These are phyloP conservation scores for Cercospora canescens DNA, from an alignment of 2,329 filamentous ascomycete species.

Conservation along the genomic window DNA sequence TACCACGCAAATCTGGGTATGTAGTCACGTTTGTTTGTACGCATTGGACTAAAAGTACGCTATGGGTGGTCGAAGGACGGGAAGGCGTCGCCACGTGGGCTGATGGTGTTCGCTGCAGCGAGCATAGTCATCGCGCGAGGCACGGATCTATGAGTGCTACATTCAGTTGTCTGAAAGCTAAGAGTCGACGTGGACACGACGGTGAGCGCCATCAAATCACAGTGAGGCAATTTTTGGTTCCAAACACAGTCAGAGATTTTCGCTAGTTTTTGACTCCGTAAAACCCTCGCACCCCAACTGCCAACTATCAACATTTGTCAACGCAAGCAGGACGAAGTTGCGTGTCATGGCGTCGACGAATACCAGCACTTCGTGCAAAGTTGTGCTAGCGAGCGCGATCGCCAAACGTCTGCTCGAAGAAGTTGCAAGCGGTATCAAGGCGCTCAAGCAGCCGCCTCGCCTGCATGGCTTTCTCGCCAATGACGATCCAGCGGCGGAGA, in stretches of 20 bases:
- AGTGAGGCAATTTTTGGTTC: slow-evolving; percentile 1
- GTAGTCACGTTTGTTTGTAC: background rate
- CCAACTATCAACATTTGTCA: background rate
- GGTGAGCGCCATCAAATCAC: background rate
- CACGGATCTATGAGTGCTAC: background rate
- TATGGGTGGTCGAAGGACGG: background rate
- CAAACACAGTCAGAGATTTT: slow-evolving; percentile 1
- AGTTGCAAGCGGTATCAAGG: slow-evolving; percentile 72
- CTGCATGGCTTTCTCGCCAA: slow-evolving; percentile 93
- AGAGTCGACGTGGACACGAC: background rate
- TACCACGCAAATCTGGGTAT: background rate
- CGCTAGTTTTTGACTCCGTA: background rate
- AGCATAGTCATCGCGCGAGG: background rate
- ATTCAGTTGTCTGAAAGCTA: background rate
- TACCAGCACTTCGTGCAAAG: slow-evolving; percentile 68
- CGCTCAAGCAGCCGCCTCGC: slow-evolving; percentile 70
- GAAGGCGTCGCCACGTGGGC: background rate
- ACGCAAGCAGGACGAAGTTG: background rate
- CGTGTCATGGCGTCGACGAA: background rate
- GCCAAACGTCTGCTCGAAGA: slow-evolving; percentile 78
- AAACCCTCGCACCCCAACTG: background rate
- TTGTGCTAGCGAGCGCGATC: slow-evolving; percentile 84
- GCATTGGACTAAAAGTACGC: background rate
- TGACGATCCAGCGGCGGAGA: slow-evolving; percentile 81
- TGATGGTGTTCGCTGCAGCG: background rate